phyloP scores from a whole-genome alignment of 768 basidiomycete species.

The Mycena venus region DNA sequence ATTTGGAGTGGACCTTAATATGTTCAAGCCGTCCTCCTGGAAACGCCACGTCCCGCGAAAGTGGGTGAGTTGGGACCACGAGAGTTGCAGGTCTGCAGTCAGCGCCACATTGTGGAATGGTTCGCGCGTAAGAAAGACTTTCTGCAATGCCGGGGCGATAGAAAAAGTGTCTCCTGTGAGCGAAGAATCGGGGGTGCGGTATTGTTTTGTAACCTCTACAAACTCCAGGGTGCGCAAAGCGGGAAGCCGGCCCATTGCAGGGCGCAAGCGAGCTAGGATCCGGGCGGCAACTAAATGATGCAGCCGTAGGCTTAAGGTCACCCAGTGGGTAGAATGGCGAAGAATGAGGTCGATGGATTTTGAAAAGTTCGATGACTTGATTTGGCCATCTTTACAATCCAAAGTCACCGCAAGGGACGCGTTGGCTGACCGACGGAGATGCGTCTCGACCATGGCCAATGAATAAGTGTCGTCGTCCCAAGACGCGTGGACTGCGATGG shows the following conservation, averaged over 20 bases:
- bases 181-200: neutral
- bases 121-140: neutral
- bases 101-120: too few species aligned
- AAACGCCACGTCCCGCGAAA: neutral
- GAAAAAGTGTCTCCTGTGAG: neutral
- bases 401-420: neutral
- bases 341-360: neutral
- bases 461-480: neutral
- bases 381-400: neutral
- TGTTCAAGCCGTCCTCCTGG: neutral
- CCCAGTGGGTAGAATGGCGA: neutral
- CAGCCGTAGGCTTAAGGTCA: neutral
- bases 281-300: neutral
- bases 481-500: neutral
- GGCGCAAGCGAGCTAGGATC: neutral
- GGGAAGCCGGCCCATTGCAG: neutral
- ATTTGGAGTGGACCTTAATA: neutral
- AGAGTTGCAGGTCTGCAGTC: neutral
- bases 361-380: neutral
- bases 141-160: neutral
- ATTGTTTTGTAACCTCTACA: too few species aligned
- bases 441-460: neutral
- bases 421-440: neutral
- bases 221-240: neutral
- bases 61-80: neutral